These are phyloP conservation scores for Neocucurbitaria cava DNA, from an alignment of 2,329 filamentous ascomycete genomes.

Conservation along the genomic window DNA sequence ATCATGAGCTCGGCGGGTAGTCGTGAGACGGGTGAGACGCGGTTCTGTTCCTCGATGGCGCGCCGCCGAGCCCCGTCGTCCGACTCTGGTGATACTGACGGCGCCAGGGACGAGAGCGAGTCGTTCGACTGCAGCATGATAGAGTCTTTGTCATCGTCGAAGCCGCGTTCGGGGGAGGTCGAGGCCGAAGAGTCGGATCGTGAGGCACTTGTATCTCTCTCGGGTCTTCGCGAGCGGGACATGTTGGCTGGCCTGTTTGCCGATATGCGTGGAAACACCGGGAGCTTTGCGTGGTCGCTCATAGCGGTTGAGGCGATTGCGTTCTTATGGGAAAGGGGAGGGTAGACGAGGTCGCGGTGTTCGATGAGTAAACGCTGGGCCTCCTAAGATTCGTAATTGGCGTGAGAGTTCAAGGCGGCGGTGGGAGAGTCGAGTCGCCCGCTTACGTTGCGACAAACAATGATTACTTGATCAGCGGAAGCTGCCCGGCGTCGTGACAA, in stretches of 20 bases:
- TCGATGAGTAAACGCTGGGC: background rate
- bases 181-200: conserved; percentile 67
- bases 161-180: conserved; percentile 75
- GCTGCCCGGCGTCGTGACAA: background rate
- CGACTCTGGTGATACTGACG: conserved; percentile 79
- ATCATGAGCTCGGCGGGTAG: conserved; percentile 96
- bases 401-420: conserved; percentile 11
- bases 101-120: conserved; percentile 88
- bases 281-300: conserved; percentile 11
- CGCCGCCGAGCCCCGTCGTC: conserved; percentile 67
- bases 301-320: conserved; percentile 9
- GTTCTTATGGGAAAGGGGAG: background rate
- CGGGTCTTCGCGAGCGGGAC: conserved; percentile 41
- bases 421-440: conserved; percentile 19
- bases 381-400: conserved; percentile 1
- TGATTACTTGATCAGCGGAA: background rate
- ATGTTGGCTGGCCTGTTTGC: conserved; percentile 23
- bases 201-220: conserved; percentile 42
- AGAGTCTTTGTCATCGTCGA: conserved; percentile 93
- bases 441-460: background rate
- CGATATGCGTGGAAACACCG: conserved; percentile 6
- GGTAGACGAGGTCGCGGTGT: conserved; percentile 6
- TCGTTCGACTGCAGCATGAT: conserved; percentile 84
- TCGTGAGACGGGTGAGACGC: conserved; percentile 79
- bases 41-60: conserved; percentile 68